Conservation (phyloP, 345 rosid genomes). For the Zanthoxylum bungeanum region DNA sequence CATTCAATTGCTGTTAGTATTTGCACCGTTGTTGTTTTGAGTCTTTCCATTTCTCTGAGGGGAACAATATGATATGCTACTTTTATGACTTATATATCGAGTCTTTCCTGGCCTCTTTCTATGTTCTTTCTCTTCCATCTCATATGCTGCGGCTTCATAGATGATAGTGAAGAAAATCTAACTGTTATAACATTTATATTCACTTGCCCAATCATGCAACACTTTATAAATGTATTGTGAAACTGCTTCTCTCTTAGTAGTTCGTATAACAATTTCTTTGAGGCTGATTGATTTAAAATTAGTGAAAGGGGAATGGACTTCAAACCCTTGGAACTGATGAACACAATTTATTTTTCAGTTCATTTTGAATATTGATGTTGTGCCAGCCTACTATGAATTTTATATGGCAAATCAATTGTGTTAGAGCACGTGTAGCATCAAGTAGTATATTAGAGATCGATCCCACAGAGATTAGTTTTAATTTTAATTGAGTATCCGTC, state of each 20-base stretch:
- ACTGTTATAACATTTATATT: not conserved
- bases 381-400: too few species aligned
- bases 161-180: not conserved
- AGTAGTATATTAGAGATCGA: too few species aligned
- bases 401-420: too few species aligned
- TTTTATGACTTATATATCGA: not conserved
- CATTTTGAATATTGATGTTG: not conserved
- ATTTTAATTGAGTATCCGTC: not conserved
- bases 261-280: not conserved
- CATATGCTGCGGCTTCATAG: not conserved
- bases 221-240: too few species aligned
- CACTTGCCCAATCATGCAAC: not conserved
- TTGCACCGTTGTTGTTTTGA: not conserved
- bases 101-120: not conserved
- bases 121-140: not conserved
- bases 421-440: too few species aligned
- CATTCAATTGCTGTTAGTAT: not conserved
- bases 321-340: not conserved
- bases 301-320: not conserved
- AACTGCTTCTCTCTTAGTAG: not conserved
- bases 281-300: not conserved
- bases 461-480: too few species aligned
- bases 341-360: not conserved
- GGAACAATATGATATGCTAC: not conserved
- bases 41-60: not conserved